Evolutionary conservation across 202 grass and related monocot genomes (phyloP).

Genomic region (Zoysia matrella): DNA sequence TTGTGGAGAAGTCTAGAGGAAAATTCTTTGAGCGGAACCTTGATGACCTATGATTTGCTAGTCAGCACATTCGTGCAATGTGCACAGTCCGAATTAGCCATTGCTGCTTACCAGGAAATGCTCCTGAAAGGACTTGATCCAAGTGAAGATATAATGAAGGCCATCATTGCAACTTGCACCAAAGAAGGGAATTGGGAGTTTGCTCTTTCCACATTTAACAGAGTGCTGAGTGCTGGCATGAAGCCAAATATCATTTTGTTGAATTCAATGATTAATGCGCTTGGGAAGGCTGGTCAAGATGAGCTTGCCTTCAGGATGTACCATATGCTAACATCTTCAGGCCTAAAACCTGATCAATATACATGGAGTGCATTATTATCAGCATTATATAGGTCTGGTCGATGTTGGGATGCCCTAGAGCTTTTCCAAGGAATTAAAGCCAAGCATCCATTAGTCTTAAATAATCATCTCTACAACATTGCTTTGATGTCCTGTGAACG

Average conservation of each 20-base stretch:
- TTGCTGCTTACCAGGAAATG: slow-evolving; percentile 85
- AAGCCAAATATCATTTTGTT: slow-evolving; percentile 81
- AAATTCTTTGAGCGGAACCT: slow-evolving; percentile 58
- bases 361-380: slow-evolving; percentile 86
- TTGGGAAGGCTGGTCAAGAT: slow-evolving; percentile 76
- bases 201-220: slow-evolving; percentile 63
- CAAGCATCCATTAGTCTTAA: slow-evolving; percentile 48
- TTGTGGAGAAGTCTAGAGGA: slow-evolving; percentile 74
- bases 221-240: slow-evolving; percentile 71
- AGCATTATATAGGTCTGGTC: slow-evolving; percentile 74
- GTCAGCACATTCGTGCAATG: slow-evolving; percentile 95
- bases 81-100: slow-evolving; percentile 70
- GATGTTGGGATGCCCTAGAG: slow-evolving; percentile 65
- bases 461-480: slow-evolving; percentile 75
- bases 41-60: slow-evolving; percentile 85
- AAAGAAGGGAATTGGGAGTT: slow-evolving; percentile 90
- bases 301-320: slow-evolving; percentile 92
- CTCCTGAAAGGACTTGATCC: slow-evolving; percentile 60
- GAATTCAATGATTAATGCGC: slow-evolving; percentile 88
- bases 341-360: slow-evolving; percentile 77
- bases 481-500: slow-evolving; percentile 87
- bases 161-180: slow-evolving; percentile 80
- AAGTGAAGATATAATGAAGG: slow-evolving; percentile 84
- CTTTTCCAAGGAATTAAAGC: slow-evolving; percentile 77
- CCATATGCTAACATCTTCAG: slow-evolving; percentile 62